Evolutionary conservation across 257 asterid genomes (phyloP).

Genomic region (Solanum neorickii): DNA sequence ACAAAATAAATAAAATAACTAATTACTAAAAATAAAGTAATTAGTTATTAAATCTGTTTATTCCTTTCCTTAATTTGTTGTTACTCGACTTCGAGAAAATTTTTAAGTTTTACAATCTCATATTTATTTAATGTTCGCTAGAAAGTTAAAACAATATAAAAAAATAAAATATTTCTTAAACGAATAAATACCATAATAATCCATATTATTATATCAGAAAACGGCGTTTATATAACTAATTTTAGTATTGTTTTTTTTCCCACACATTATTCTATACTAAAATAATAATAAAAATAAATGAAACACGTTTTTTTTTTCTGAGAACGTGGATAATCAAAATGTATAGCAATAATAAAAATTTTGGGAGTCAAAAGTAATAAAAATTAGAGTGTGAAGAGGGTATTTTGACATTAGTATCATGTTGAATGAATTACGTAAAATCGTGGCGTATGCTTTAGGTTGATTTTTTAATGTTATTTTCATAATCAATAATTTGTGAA

Average conservation of each 20-base stretch:
- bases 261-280: background rate
- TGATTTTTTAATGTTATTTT: no score
- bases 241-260: background rate
- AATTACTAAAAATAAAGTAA: no score
- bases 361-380: background rate
- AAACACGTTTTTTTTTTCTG: background rate
- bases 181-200: no score
- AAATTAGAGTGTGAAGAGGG: background rate
- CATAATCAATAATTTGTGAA: rapidly evolving
- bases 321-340: background rate
- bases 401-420: background rate
- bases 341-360: no score
- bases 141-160: no score
- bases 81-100: no score
- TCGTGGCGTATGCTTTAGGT: background rate
- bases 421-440: background rate
- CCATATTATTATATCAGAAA: background rate
- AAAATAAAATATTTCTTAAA: no score
- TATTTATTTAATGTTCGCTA: no score
- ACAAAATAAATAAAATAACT: no score
- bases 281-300: background rate
- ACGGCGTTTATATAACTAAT: background rate
- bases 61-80: background rate
- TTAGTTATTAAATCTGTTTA: background rate
- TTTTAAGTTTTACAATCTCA: no score